phyloP scores from a whole-genome alignment of 306 rosid species.

The Dryas octopetala region DNA sequence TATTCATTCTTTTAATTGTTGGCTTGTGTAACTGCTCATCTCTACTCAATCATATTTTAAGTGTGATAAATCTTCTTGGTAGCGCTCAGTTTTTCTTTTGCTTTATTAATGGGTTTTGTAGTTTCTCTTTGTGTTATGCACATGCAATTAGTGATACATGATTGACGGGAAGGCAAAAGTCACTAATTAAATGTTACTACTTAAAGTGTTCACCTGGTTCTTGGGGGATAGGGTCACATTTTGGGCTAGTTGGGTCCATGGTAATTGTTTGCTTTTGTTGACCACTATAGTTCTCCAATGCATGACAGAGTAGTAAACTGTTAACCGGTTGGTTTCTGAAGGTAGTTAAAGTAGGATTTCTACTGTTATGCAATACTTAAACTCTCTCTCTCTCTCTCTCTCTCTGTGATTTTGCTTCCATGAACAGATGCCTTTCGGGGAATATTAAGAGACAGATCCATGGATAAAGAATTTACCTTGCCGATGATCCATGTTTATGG shows the following conservation, averaged over 20 bases:
- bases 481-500: conserved; percentile 90
- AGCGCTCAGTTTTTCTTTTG: too few species aligned
- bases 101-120: not conserved
- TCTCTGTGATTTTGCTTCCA: conserved; percentile 16
- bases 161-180: not conserved
- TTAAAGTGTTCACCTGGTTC: not conserved
- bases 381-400: not conserved
- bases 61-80: not conserved
- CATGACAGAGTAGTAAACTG: not conserved
- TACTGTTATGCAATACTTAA: not conserved
- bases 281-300: not conserved
- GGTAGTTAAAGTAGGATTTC: not conserved
- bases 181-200: not conserved
- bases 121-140: not conserved
- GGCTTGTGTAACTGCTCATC: not conserved
- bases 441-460: conserved; percentile 54
- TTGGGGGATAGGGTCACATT: not conserved
- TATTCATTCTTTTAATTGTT: not conserved
- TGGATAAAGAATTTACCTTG: conserved; percentile 40
- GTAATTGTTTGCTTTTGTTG: not conserved
- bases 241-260: not conserved
- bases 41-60: not conserved
- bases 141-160: not conserved
- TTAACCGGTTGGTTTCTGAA: conserved; percentile 1
- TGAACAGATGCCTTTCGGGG: conserved; percentile 78